Conservation (phyloP, 2,329 filamentous ascomycete genomes). For the Aspergillaceae sp. region DNA sequence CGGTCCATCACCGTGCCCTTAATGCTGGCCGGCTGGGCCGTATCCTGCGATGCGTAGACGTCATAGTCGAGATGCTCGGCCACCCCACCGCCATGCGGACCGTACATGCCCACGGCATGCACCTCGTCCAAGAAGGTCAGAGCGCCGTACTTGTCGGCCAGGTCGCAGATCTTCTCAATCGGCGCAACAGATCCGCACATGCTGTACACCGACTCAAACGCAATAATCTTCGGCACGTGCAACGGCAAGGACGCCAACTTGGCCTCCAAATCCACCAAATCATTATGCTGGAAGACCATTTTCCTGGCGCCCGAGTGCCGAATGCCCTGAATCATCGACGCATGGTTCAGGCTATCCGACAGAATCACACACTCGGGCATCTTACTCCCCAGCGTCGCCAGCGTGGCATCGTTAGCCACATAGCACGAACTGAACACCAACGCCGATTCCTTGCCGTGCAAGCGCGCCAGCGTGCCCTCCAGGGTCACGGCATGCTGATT, state of each 20-base stretch:
- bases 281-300: slow-evolving; percentile 98
- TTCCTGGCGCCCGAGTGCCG: slow-evolving; percentile 95
- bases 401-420: slow-evolving; percentile 92
- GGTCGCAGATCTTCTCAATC: slow-evolving; percentile 89
- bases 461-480: slow-evolving; percentile 70
- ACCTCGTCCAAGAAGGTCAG: slow-evolving; percentile 98
- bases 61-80: slow-evolving; percentile 96
- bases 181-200: slow-evolving; percentile 98
- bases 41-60: slow-evolving; percentile 64
- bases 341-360: slow-evolving; percentile 96
- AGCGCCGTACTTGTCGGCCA: slow-evolving; percentile 95
- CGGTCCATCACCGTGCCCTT: slow-evolving; percentile 87
- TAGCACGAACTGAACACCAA: slow-evolving; percentile 97
- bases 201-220: slow-evolving; percentile 97
- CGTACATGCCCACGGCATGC: slow-evolving; percentile 98
- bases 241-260: slow-evolving; percentile 83
- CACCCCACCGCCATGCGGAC: slow-evolving; percentile 87
- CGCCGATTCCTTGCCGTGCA: slow-evolving; percentile 86
- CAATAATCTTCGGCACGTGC: slow-evolving; percentile 90
- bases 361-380: slow-evolving; percentile 93
- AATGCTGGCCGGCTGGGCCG: slow-evolving; percentile 36
- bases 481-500: slow-evolving; percentile 86
- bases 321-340: slow-evolving; percentile 99
- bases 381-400: slow-evolving; percentile 94
- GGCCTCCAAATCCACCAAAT: slow-evolving; percentile 81